phyloP scores from a whole-genome alignment of 805 yeast genomes.

The Ogataea polymorpha region DNA sequence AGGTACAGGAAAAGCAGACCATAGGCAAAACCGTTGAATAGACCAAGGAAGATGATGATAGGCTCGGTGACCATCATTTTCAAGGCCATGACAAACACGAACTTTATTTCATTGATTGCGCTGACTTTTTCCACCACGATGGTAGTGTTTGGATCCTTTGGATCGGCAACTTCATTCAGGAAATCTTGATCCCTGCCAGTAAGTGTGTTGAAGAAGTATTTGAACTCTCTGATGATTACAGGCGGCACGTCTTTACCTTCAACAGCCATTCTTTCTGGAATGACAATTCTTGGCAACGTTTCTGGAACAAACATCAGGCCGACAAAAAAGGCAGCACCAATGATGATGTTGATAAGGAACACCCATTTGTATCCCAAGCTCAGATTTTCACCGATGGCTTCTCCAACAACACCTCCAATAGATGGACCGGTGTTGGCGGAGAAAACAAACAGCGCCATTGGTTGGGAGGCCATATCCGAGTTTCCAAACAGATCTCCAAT shows the following conservation, averaged over 20 bases:
- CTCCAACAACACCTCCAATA: constrained; percentile 37
- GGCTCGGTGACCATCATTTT: constrained; percentile 36
- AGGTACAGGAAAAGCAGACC: constrained; percentile 35
- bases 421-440: constrained; percentile 37
- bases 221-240: constrained; percentile 27
- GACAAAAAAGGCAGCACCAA: constrained; percentile 28
- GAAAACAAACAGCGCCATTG: constrained; percentile 35
- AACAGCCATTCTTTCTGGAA: constrained; percentile 29
- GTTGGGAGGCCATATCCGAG: constrained; percentile 35
- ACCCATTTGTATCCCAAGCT: constrained; percentile 33
- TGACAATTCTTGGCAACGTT: constrained; percentile 36
- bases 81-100: constrained; percentile 32
- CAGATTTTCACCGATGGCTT: constrained; percentile 31
- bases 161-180: constrained; percentile 17
- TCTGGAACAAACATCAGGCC: constrained; percentile 30
- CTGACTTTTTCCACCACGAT: constrained; percentile 24
- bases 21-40: constrained; percentile 36
- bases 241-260: constrained; percentile 24
- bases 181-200: constrained; percentile 23
- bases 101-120: constrained; percentile 29
- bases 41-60: constrained; percentile 32
- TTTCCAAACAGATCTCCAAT: constrained; percentile 35
- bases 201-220: constrained; percentile 16
- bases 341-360: constrained; percentile 32
- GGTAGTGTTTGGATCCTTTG: constrained; percentile 18